Evolutionary conservation across 192 early-diverging fungal species (phyloP), one percentile per base, ranked within the genome.

Genomic region (Coemansia biformis): DNA sequence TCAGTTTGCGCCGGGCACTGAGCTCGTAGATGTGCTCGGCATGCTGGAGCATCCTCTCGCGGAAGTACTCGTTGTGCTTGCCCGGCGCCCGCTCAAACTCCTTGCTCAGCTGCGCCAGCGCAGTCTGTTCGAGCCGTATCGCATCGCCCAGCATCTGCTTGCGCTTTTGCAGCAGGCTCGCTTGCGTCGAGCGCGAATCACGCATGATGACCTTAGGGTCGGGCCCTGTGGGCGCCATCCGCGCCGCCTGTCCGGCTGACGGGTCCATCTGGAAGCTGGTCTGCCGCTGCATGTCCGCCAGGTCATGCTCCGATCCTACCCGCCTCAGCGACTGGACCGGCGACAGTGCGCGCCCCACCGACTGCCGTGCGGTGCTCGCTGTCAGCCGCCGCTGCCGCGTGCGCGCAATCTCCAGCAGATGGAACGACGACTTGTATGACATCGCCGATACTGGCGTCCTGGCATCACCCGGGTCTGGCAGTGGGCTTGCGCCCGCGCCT

Each of bases 11-110:
- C 7, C 72, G 51, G 2, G 72, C 69, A 18, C 63, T 58, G 16
- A 73, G 69, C 58, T 73, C 69, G 37, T 73, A 73, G 24, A 73
- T 73, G 32, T 73, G 69, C 54, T 73, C 69, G 14, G 63, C 69
- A 8, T 54, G 63, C 5, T 59, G 43, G 28, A 73, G 21, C 69
- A 73, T 73, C 21, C 59, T 54, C 13, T 29, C 40, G 12, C 69
- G 69, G 30, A 54, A 73, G 12, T 43, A 43, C 43, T 73, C 63
- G 37, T 51, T 61, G 46, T 58, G 46, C 32, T 50, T 37, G 34
- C 48, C 61, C 11, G 63, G 36, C 2, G 69, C 69, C 18, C 46
- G 63, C 51, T 73, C 69, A 51, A 73, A 73, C 44, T 65, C 63
- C 13, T 46, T 50, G 23, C 69, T 73, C 18, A 73, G 45, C n/a